Conservation (phyloP, 345 rosid genomes). For the Rhodomyrtus tomentosa region DNA sequence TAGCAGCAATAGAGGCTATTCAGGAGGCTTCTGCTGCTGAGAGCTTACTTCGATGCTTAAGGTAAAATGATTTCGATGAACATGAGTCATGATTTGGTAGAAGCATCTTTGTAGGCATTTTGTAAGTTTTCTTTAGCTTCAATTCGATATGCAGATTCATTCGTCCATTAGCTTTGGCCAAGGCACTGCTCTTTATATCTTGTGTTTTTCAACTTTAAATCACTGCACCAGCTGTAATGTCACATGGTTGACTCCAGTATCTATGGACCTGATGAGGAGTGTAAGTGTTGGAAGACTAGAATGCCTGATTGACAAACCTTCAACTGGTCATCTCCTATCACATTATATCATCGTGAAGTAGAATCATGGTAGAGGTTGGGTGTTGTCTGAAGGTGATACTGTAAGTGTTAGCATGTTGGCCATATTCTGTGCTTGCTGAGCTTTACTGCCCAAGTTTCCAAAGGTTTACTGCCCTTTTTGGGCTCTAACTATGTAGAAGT, state of each 20-base stretch:
- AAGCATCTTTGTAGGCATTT: not conserved
- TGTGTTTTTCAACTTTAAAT: not conserved
- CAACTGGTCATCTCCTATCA: not conserved
- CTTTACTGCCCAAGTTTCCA: not conserved
- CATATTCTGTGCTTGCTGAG: not conserved
- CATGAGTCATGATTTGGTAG: not conserved
- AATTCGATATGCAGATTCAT: not conserved
- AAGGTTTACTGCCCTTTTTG: not conserved
- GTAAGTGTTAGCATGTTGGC: not conserved
- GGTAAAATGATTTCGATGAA: constrained; percentile 24
- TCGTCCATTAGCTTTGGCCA: not conserved
- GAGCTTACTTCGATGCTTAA: constrained; percentile 79
- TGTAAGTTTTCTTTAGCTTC: not conserved
- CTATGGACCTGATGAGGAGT: not conserved
- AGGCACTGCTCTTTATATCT: not conserved
- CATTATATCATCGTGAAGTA: not conserved
- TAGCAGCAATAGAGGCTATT: constrained; percentile 77
- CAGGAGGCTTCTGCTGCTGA: constrained; percentile 95
- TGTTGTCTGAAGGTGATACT: not conserved
- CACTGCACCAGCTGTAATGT: not conserved
- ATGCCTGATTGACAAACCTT: not conserved
- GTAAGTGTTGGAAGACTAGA: not conserved
- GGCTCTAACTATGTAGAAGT: not conserved
- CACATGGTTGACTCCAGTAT: not conserved
- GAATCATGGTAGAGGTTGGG: not conserved